Percentiles rank a stretch among this genome's conserved stretches.
These are phyloP conservation scores for Helianthus tuberosus DNA, from an alignment of 129 eudicot genomes.

Conservation along the genomic window DNA sequence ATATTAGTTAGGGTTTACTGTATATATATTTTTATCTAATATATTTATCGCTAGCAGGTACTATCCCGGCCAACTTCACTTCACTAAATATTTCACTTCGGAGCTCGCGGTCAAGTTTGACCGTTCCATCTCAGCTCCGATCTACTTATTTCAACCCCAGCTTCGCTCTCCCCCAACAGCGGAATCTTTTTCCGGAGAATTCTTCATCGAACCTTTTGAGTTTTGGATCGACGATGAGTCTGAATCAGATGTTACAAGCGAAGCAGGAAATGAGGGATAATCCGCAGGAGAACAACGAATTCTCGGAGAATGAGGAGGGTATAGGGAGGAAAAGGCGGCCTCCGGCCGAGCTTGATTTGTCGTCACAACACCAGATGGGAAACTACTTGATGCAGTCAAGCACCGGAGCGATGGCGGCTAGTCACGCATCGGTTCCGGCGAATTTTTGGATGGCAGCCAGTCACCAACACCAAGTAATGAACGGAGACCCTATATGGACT, in stretches of 20 bases:
- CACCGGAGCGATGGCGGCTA: slow-evolving; percentile 54
- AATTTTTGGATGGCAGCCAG: slow-evolving; percentile 97
- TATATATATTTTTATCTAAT: no score
- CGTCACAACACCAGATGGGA: slow-evolving; percentile 48
- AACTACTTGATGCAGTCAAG: slow-evolving; percentile 66
- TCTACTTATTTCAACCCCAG: slow-evolving; percentile 69
- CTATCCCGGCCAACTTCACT: slow-evolving; percentile 93
- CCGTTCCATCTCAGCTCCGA: slow-evolving; percentile 84
- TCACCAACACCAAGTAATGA: slow-evolving; percentile 53
- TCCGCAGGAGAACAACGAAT: slow-evolving; percentile 34
- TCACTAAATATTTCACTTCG: slow-evolving; percentile 87
- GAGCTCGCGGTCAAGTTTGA: slow-evolving; percentile 90
- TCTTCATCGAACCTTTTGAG: slow-evolving; percentile 46
- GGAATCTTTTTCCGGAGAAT: slow-evolving; percentile 51
- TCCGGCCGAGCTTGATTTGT: slow-evolving; percentile 47
- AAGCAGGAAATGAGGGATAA: slow-evolving; percentile 59
- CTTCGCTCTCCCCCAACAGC: slow-evolving; percentile 59
- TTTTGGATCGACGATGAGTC: slow-evolving; percentile 50
- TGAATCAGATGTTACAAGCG: slow-evolving; percentile 55
- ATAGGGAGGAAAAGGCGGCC: slow-evolving; percentile 49
- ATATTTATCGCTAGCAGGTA: slow-evolving; percentile 49
- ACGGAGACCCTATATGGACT: slow-evolving; percentile 89
- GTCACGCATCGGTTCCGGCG: slow-evolving; percentile 72
- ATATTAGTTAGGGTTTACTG: no score
- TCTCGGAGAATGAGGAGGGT: slow-evolving; percentile 59